These are phyloP conservation scores for Coprinellus aureogranulatus DNA, from an alignment of 768 basidiomycete genomes.

Conservation along the genomic window DNA sequence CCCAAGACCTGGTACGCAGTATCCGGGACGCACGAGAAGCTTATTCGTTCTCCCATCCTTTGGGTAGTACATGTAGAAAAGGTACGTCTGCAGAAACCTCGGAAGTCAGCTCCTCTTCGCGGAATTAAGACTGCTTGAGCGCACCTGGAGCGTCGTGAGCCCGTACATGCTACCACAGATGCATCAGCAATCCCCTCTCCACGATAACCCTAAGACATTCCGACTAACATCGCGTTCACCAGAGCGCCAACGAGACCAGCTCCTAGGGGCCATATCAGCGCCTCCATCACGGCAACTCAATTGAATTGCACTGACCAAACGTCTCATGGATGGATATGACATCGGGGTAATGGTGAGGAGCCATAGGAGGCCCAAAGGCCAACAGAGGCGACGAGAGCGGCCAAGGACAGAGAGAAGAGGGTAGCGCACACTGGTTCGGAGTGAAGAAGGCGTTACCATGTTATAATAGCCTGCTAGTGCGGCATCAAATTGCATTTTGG, in stretches of 20 bases:
- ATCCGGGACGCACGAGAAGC: slow-evolving; percentile 19
- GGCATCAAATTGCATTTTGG: neutral
- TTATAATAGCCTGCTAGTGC: neutral
- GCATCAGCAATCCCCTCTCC: neutral
- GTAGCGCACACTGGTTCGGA: neutral
- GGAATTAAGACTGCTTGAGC: neutral
- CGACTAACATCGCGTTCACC: slow-evolving; percentile 29
- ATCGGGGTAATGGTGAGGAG: neutral
- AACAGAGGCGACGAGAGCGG: neutral
- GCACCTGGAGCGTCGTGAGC: slow-evolving; percentile 34
- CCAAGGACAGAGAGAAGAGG: neutral
- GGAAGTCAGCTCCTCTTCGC: neutral
- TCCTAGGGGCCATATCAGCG: slow-evolving; percentile 7
- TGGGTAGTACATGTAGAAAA: slow-evolving; percentile 33
- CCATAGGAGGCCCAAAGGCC: neutral
- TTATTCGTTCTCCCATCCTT: slow-evolving; percentile 26
- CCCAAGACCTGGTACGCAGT: neutral
- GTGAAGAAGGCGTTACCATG: neutral
- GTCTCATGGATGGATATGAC: slow-evolving; percentile 3
- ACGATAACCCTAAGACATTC: neutral
- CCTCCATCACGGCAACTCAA: neutral
- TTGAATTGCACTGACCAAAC: neutral
- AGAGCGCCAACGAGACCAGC: slow-evolving; percentile 30
- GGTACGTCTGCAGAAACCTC: slow-evolving; percentile 27
- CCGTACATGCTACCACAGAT: slow-evolving; percentile 28